Base-by-base conservation (phyloP, 805 yeast species). In the Myxozyma udenii region DNA sequence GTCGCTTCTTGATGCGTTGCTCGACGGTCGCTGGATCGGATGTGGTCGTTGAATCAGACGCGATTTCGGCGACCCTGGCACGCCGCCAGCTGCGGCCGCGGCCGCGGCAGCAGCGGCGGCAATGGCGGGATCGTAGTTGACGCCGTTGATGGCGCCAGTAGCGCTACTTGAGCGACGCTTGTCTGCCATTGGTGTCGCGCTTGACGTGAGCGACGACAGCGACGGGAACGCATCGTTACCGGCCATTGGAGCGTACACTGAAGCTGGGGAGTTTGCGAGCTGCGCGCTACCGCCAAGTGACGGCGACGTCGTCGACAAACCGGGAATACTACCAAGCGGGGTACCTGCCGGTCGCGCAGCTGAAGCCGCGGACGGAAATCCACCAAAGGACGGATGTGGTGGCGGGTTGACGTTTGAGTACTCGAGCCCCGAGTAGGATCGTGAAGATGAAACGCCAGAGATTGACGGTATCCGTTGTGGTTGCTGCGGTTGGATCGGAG, bases 21-120 rank as follows among this genome's bases (percentile, higher is more conserved):
- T 44, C 5, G 49, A 42, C 19, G 60, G 60, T 6, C 58, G 50
- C 41, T 50, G 58, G 16, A 53, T 53, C 30, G 58, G 58, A 32
- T 46, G 54, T n/a, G 58, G 55, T 21, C 57, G 47, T 24, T 47
- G 58, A 25, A 52, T 52, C 19, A 49, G 49, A 24, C 19, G 30
- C 32, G 36, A 14, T 24, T 41, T 48, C 7, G 59, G 54, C 19
- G 55, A 51, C 19, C 43, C n/a, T 16, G 46, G 53, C n/a, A 33
- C 18, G 7, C 18, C 37, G 32, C 52, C 48, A 22, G 28, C 26
- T 35, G 28, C 41, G 7, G 50, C 49, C 18, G 50, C 30, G 4
- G 48, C n/a, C n/a, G 44, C 46, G 14, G 38, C 23, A 6, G 21
- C 41, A 41, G 16, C 19, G 25, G n/a, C 21, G 12, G 37, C 52